Percentiles rank a stretch among this genome's conserved stretches.
phyloP scores from a whole-genome alignment of 164 flowering plant species.

The Macadamia integrifolia region DNA sequence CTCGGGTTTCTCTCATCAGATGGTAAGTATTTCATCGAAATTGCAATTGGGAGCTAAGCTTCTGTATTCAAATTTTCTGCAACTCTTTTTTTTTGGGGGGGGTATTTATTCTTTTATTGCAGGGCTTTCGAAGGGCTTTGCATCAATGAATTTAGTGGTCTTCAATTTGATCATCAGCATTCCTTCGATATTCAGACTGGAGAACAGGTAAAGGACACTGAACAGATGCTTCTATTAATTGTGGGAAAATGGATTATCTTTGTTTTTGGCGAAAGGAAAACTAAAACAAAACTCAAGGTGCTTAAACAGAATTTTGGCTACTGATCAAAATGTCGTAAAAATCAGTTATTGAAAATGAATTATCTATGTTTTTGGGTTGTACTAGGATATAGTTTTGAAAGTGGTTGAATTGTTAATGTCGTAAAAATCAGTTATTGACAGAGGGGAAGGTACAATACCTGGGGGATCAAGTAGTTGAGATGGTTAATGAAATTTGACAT shows the following conservation, averaged over 20 bases:
- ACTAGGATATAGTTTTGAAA: too few species aligned
- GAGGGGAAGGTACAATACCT: too few species aligned
- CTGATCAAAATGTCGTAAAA: too few species aligned
- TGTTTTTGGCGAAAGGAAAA: not conserved
- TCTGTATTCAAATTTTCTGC: not conserved
- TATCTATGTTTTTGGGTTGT: too few species aligned
- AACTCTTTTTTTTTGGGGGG: not conserved
- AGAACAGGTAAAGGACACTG: constrained; percentile 63
- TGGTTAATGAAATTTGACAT: too few species aligned
- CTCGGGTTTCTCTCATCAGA: constrained; percentile 84
- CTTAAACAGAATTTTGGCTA: too few species aligned
- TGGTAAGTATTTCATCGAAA: constrained; percentile 41
- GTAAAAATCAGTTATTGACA: too few species aligned
- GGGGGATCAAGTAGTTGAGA: too few species aligned
- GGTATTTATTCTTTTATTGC: constrained; percentile 9
- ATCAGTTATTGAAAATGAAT: too few species aligned
- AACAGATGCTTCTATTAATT: not conserved
- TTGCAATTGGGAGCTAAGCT: not conserved
- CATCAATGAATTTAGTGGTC: constrained; percentile 86
- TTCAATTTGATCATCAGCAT: constrained; percentile 75
- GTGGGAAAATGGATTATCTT: constrained; percentile 1
- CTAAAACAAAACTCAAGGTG: too few species aligned
- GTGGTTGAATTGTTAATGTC: too few species aligned
- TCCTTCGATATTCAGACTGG: constrained; percentile 81
- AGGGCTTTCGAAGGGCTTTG: constrained; percentile 99